Percentiles rank a stretch among this genome's conserved stretches.
phyloP scores from a whole-genome alignment of 2,329 filamentous ascomycete species.

The Geosmithia morbida region DNA sequence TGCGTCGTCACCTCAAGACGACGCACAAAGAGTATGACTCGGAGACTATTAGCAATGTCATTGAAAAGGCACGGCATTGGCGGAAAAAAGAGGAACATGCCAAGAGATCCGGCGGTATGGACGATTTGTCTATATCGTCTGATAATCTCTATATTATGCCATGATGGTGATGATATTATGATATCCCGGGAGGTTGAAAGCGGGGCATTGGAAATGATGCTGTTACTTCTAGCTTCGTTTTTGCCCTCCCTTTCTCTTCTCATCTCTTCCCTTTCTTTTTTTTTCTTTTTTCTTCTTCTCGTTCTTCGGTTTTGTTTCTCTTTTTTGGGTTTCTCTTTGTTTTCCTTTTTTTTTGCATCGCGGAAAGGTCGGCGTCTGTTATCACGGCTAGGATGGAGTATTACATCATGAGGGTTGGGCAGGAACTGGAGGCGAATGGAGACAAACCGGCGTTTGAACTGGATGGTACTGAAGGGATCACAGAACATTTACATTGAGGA shows the following conservation, averaged over 20 bases:
- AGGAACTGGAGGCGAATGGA: not conserved
- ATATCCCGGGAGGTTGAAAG: no score
- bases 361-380: not conserved
- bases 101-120: not conserved
- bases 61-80: not conserved
- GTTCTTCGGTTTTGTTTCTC: not conserved
- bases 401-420: not conserved
- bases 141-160: not conserved
- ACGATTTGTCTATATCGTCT: not conserved
- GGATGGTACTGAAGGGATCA: not conserved
- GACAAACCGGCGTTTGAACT: not conserved
- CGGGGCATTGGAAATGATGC: no score
- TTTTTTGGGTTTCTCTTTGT: not conserved
- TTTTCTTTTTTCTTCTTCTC: not conserved
- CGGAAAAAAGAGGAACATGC: not conserved
- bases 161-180: no score
- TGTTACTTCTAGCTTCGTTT: no score
- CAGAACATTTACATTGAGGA: not conserved
- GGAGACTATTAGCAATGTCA: conserved; percentile 6
- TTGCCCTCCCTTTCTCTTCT: not conserved
- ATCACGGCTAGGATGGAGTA: not conserved
- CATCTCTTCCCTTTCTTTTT: not conserved
- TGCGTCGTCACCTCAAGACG: conserved; percentile 35
- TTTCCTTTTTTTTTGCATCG: not conserved
- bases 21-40: conserved; percentile 15